Conservation (phyloP, 2,329 filamentous ascomycete species). For the Xylariomycetidae sp. region DNA sequence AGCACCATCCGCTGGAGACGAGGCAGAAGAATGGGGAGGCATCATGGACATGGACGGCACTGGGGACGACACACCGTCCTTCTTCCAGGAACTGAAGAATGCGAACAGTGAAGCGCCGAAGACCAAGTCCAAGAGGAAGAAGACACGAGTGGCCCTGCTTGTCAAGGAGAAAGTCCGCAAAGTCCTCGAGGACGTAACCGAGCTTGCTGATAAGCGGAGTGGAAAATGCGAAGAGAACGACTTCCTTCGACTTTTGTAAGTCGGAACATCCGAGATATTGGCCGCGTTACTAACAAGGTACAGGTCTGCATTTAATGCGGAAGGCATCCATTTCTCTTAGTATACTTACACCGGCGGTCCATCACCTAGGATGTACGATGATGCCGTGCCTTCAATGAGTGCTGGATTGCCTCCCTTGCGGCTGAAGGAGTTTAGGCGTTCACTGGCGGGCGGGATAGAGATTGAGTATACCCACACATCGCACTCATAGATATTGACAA, state of each 20-base stretch:
- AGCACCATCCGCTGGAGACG: constrained; percentile 31
- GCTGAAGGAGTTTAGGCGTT: constrained; percentile 11
- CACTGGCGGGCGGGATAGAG: background rate
- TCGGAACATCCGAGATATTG: background rate
- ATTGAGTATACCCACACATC: too few relatives aligned
- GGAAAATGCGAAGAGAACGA: constrained; percentile 89
- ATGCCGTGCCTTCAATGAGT: too few relatives aligned
- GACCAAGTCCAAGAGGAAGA: constrained; percentile 65
- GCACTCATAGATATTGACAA: too few relatives aligned
- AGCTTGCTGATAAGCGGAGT: constrained; percentile 73
- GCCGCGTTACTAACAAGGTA: background rate
- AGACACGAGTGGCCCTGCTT: constrained; percentile 72
- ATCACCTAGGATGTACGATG: background rate
- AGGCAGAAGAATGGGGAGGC: constrained; percentile 43
- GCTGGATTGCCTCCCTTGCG: too few relatives aligned
- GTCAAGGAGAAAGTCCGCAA: constrained; percentile 83
- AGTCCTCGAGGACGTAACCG: constrained; percentile 75
- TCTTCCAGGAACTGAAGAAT: constrained; percentile 64
- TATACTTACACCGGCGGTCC: background rate
- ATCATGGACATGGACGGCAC: constrained; percentile 44
- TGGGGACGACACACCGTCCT: constrained; percentile 67
- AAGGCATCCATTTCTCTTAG: constrained; percentile 86
- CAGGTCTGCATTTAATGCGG: constrained; percentile 71
- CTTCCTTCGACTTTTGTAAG: constrained; percentile 66
- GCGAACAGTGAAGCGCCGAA: constrained; percentile 38